Conservation (phyloP, 2,329 filamentous ascomycete species). For the Diaporthe destruens region DNA sequence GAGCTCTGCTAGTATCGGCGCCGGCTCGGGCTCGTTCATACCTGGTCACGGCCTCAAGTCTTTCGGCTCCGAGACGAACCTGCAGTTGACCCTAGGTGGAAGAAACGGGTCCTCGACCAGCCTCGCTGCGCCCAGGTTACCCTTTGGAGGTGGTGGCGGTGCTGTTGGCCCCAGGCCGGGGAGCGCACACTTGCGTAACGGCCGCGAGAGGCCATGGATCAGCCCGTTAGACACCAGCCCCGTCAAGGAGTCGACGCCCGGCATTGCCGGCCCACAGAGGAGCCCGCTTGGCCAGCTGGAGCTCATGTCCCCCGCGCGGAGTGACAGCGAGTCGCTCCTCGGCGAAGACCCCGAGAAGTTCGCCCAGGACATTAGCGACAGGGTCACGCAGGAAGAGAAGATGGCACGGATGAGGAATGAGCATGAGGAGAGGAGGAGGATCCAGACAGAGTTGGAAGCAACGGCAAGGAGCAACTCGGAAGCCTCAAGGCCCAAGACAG, state of each 20-base stretch:
- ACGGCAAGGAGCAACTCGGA: slow-evolving; percentile 27
- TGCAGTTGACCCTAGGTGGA: slow-evolving; percentile 55
- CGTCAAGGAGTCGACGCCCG: slow-evolving; percentile 47
- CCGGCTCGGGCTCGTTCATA: slow-evolving; percentile 13
- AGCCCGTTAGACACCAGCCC: slow-evolving; percentile 64
- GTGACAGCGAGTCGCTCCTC: slow-evolving; percentile 48
- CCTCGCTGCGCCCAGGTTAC: slow-evolving; percentile 46
- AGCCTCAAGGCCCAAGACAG: slow-evolving; percentile 28
- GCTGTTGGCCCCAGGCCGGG: slow-evolving; percentile 47
- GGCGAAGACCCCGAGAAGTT: slow-evolving; percentile 49
- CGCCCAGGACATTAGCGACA: slow-evolving; percentile 46
- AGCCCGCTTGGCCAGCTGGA: slow-evolving; percentile 58
- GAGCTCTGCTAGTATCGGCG: slow-evolving; percentile 28
- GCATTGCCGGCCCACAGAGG: slow-evolving; percentile 48
- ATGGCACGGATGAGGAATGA: slow-evolving; percentile 40
- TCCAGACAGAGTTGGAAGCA: slow-evolving; percentile 34
- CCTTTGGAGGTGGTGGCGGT: neutral
- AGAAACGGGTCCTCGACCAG: slow-evolving; percentile 53
- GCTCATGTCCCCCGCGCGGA: slow-evolving; percentile 47
- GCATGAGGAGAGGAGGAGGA: slow-evolving; percentile 22
- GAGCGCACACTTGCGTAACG: slow-evolving; percentile 52
- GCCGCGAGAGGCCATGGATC: slow-evolving; percentile 56
- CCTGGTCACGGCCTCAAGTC: slow-evolving; percentile 47
- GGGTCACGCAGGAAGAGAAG: slow-evolving; percentile 45
- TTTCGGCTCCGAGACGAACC: slow-evolving; percentile 55